Base-by-base conservation (phyloP, 805 yeast species). In the Candida nanaspora region DNA sequence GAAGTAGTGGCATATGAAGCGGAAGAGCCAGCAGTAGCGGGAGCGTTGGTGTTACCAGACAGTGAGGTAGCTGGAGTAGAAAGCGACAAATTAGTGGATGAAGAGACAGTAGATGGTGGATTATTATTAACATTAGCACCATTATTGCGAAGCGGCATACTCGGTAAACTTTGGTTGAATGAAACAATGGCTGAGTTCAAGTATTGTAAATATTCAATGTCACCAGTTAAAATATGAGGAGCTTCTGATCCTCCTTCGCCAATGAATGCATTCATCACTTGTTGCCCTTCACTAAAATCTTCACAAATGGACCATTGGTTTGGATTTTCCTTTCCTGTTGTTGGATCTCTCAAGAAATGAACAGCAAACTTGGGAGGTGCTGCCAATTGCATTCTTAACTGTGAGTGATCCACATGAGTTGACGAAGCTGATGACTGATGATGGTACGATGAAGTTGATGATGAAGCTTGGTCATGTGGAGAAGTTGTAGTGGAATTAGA, bases 261-360 rank as follows among this genome's bases (percentile, higher is more conserved):
- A 25, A 69, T 64, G 53, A 66, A 77, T 0, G 93, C 91, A 43
- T 70, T 72, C 41, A 76, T 77, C 6, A 85, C 93, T 55, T 84
- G 91, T 52, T 82, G 87, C 13, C 86, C 89, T 51, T 84, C 93
- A 43, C 86, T 79, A 49, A 85, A 85, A 60, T 85, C 94, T 43
- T 82, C 91, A 59, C 91, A 83, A 21, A 82, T 79, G 1, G 85
- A 79, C 89, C 89, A 82, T 50, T 78, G 84, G 55, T 80, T 80
- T 20, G 70, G 58, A 46, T 72, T 67, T 31, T 71, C 66, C 46
- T 70, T 69, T 2, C 64, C 65, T 7, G 65, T 55, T 6, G 54
- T 56, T 39, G 70, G 69, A 15, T 76, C 76, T 49, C 75, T 72
- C 42, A 78, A 65, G 56, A 83, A 84, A 51, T 80, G 81, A 1